These are phyloP conservation scores for Xanthoparmelia taractica DNA, from an alignment of 495 filamentous ascomycete species.

Conservation along the genomic window DNA sequence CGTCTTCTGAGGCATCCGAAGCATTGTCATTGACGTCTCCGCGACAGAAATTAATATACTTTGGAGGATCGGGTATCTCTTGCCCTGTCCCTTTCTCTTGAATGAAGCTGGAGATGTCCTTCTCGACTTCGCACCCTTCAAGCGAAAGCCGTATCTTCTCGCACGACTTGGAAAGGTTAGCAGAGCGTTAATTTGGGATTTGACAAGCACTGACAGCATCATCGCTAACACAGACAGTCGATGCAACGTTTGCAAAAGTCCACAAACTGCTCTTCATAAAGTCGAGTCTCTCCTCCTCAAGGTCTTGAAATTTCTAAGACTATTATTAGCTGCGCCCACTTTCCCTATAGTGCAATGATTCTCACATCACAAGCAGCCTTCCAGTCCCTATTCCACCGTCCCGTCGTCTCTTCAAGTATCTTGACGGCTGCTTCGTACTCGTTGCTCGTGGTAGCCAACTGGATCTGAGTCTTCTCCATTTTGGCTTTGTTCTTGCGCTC, in stretches of 20 bases:
- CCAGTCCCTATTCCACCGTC: conserved; percentile 96
- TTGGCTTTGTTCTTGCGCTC: conserved; percentile 98
- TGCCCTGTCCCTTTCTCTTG: conserved; percentile 84
- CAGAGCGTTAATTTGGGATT: background rate
- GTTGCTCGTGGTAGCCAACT: conserved; percentile 76
- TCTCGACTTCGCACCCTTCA: conserved; percentile 92
- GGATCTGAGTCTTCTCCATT: conserved; percentile 96
- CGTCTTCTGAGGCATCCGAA: conserved; percentile 77
- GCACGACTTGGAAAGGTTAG: conserved; percentile 54
- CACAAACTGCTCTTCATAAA: conserved; percentile 96
- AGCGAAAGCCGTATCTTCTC: conserved; percentile 94
- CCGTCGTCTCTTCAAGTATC: conserved; percentile 89
- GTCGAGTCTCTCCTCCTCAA: conserved; percentile 94
- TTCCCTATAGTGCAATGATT: conserved; percentile 7
- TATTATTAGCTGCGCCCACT: conserved; percentile 29
- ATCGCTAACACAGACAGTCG: conserved; percentile 98
- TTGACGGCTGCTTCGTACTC: conserved; percentile 94
- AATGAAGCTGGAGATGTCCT: conserved; percentile 88
- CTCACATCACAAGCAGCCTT: conserved; percentile 84
- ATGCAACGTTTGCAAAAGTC: conserved; percentile 94
- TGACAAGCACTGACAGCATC: conserved; percentile 55
- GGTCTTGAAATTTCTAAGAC: conserved; percentile 87
- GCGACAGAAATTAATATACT: conserved; percentile 97
- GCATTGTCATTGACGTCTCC: conserved; percentile 75
- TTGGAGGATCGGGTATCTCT: conserved; percentile 94